These are phyloP conservation scores for Pogostemon cablin DNA, from an alignment of 257 asterid genomes.

Conservation along the genomic window DNA sequence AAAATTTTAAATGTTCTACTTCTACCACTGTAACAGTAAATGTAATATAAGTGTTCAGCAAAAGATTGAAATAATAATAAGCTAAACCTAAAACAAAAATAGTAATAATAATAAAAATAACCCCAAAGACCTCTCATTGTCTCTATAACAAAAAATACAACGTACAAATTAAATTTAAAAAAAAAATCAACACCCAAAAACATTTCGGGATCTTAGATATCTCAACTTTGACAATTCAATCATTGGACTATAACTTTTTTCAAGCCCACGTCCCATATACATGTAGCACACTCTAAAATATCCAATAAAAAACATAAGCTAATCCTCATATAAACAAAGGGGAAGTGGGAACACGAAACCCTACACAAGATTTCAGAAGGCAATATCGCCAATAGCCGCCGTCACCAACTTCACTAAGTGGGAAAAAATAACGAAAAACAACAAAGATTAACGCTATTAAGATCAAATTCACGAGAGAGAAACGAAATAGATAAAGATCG, in stretches of 20 bases:
- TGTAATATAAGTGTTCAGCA: too few relatives aligned
- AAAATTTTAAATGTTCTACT: too few relatives aligned
- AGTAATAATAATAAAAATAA: too few relatives aligned
- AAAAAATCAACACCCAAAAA: too few relatives aligned
- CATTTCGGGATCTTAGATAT: neutral
- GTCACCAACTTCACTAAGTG: neutral
- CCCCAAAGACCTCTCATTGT: neutral
- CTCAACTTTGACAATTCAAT: too few relatives aligned
- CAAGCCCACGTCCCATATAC: neutral
- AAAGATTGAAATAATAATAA: too few relatives aligned
- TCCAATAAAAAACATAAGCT: neutral
- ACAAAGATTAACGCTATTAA: neutral
- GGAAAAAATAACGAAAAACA: neutral
- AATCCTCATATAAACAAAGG: constrained; percentile 9
- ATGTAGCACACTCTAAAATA: neutral
- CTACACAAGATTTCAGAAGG: neutral
- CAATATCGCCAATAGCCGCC: constrained; percentile 6
- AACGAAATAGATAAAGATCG: constrained; percentile 5
- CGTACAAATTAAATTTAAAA: too few relatives aligned
- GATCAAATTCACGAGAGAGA: constrained; percentile 20
- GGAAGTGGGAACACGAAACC: neutral
- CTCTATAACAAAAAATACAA: neutral
- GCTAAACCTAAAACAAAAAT: too few relatives aligned
- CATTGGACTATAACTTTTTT: too few relatives aligned
- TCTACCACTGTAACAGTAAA: too few relatives aligned